Conservation (phyloP, 2,329 filamentous ascomycete genomes). For the Aspergillus chevalieri region DNA sequence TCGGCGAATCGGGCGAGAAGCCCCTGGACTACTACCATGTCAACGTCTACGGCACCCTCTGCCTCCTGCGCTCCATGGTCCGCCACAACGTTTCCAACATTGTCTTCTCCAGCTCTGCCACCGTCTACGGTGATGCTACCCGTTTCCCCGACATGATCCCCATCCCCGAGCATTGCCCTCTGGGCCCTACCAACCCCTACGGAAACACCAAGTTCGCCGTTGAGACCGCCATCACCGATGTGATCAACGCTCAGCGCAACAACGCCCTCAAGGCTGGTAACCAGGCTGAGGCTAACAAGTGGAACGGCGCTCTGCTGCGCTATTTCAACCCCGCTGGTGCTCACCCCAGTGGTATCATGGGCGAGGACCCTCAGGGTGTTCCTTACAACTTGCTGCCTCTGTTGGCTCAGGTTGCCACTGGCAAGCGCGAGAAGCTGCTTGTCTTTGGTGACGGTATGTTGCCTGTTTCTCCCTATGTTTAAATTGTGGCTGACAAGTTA, state of each 20-base stretch:
- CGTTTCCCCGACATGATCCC: conserved; percentile 97
- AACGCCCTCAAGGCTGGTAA: conserved; percentile 75
- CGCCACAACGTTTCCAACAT: conserved; percentile 91
- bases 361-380: conserved; percentile 91
- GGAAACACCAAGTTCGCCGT: conserved; percentile 93
- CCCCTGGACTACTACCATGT: conserved; percentile 97
- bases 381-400: conserved; percentile 94
- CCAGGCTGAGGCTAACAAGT: conserved; percentile 61
- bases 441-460: conserved; percentile 87
- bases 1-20: conserved; percentile 89
- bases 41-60: conserved; percentile 89
- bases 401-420: conserved; percentile 90
- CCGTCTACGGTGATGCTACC: conserved; percentile 96
- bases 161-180: conserved; percentile 93
- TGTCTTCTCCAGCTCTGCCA: conserved; percentile 96
- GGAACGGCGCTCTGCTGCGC: conserved; percentile 86
- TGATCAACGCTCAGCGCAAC: conserved; percentile 77
- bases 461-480: no score
- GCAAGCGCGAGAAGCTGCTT: conserved; percentile 86
- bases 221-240: conserved; percentile 86
- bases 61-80: conserved; percentile 79
- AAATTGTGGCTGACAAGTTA: neutral
- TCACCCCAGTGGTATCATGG: conserved; percentile 94
- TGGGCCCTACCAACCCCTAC: conserved; percentile 95
- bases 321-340: conserved; percentile 98